Evolutionary conservation across 805 yeast genomes (phyloP).

Genomic region (Candida xyloterini): DNA sequence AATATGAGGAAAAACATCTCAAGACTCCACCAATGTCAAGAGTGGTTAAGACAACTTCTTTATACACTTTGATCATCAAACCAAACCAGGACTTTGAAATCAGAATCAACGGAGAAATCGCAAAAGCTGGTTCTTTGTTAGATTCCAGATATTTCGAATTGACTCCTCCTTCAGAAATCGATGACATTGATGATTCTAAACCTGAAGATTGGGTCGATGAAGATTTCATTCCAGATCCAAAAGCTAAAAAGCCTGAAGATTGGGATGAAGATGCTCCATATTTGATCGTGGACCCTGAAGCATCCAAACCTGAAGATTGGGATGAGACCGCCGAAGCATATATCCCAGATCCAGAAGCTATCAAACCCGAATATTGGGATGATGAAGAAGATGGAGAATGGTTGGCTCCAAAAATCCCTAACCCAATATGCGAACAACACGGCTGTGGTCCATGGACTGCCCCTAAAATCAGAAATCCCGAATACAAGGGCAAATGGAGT

Average conservation of each 20-base stretch:
- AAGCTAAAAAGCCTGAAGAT: conserved; percentile 68
- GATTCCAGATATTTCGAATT: conserved; percentile 54
- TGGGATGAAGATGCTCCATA: conserved; percentile 76
- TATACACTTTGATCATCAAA: conserved; percentile 75
- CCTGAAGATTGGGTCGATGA: conserved; percentile 86
- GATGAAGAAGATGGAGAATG: conserved; percentile 89
- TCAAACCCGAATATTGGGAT: conserved; percentile 77
- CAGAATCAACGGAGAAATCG: conserved; percentile 76
- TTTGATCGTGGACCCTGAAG: conserved; percentile 64
- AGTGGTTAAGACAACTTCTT: conserved; percentile 51
- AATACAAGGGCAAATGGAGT: conserved; percentile 74
- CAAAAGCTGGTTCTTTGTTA: conserved; percentile 64
- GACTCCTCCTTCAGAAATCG: conserved; percentile 62
- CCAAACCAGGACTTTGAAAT: conserved; percentile 71
- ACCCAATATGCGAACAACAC: conserved; percentile 65
- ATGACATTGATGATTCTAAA: conserved; percentile 53
- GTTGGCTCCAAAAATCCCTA: conserved; percentile 65
- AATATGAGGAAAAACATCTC: conserved; percentile 67
- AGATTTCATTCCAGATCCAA: conserved; percentile 64
- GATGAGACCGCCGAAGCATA: conserved; percentile 56
- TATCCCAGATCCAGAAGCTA: conserved; percentile 66
- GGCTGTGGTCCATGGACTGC: conserved; percentile 86
- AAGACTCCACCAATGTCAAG: conserved; percentile 65
- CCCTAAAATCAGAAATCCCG: conserved; percentile 64
- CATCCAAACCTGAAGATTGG: conserved; percentile 76